Conservation (phyloP, 1,284 basidiomycete species). For the Taiwanofungus camphoratus region DNA sequence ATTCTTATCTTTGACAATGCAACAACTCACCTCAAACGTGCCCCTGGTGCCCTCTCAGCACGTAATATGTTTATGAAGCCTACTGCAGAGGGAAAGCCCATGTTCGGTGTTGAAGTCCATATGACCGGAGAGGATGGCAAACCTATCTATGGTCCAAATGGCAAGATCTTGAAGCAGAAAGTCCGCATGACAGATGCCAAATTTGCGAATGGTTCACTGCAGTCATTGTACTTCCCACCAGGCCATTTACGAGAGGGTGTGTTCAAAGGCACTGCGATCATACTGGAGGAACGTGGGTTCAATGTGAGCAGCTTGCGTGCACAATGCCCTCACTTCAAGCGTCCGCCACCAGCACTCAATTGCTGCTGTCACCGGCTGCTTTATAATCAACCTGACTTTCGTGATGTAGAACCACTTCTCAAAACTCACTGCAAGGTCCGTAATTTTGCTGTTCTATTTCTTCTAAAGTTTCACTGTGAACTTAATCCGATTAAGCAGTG, state of each 20-base stretch:
- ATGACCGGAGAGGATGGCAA: constrained; percentile 2
- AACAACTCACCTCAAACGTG: constrained; percentile 28
- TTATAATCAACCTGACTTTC: constrained; percentile 25
- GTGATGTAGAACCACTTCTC: constrained; percentile 4
- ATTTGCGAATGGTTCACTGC: constrained; percentile 25
- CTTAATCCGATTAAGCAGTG: constrained; percentile 18
- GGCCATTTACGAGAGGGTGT: constrained; percentile 23
- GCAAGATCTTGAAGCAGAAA: constrained; percentile 24
- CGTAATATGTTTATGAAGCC: constrained; percentile 24
- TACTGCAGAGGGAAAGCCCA: neutral
- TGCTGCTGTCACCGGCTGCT: constrained; percentile 24
- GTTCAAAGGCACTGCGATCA: constrained; percentile 32
- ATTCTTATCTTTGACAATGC: constrained; percentile 35
- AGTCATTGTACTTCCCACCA: constrained; percentile 31
- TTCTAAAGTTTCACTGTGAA: constrained; percentile 19
- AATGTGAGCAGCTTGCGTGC: constrained; percentile 2
- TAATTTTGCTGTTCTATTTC: constrained; percentile 5
- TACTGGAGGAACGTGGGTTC: constrained; percentile 20
- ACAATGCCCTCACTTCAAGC: constrained; percentile 19
- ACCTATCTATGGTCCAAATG: constrained; percentile 19
- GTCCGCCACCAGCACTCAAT: constrained; percentile 6
- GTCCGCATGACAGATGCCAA: constrained; percentile 26
- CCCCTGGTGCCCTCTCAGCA: constrained; percentile 27
- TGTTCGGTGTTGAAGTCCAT: neutral
- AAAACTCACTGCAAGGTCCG: constrained; percentile 2